Conservation (phyloP, 2,329 filamentous ascomycete genomes). For the Arthrobotrys megalospora region DNA sequence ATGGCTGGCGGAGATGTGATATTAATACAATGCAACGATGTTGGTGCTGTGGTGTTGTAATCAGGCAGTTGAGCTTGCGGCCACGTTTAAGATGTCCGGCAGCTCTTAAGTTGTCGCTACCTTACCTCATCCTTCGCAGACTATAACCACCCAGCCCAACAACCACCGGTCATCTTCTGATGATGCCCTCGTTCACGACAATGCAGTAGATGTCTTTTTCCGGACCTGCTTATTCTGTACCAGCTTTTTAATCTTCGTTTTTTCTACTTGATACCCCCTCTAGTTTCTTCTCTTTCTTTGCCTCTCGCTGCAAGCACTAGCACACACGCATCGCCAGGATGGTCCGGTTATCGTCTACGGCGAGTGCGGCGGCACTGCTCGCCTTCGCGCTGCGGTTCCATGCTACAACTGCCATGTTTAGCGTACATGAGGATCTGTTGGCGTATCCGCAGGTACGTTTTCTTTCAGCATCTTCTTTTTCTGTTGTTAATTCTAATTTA, state of each 20-base stretch:
- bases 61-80: conserved; percentile 35
- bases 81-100: conserved; percentile 48
- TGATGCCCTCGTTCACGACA: conserved; percentile 1
- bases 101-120: neutral
- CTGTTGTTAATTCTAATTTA: neutral
- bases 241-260: conserved; percentile 1
- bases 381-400: conserved; percentile 29
- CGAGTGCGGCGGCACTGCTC: conserved; percentile 37
- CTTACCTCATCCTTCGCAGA: neutral
- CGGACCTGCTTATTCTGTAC: neutral
- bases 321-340: conserved; percentile 16
- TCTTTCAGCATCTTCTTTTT: conserved; percentile 1
- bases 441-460: conserved; percentile 84
- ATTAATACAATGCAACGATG: neutral
- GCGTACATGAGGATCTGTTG: conserved; percentile 87
- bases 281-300: neutral
- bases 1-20: neutral
- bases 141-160: neutral
- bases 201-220: conserved; percentile 9
- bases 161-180: neutral
- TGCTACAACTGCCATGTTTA: conserved; percentile 72
- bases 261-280: conserved; percentile 15
- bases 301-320: neutral
- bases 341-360: conserved; percentile 55
- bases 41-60: conserved; percentile 14